These are phyloP conservation scores for Ananas comosus DNA, from an alignment of 176 grass and related monocot species.

Conservation along the genomic window DNA sequence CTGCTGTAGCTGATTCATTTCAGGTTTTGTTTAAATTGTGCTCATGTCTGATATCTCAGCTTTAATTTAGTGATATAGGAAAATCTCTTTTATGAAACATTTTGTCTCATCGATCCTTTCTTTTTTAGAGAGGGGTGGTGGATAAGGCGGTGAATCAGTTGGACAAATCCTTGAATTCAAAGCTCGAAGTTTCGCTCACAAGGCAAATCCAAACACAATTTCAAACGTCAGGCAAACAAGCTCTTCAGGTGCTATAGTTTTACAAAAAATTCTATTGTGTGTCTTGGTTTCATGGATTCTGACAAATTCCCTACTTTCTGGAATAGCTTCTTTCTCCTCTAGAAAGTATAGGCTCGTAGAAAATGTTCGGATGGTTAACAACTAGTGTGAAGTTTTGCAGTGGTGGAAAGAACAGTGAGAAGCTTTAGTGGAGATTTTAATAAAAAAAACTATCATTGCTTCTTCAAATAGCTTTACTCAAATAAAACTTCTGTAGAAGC, in stretches of 20 bases:
- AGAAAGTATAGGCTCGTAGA: no score
- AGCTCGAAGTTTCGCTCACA: slow-evolving; percentile 60
- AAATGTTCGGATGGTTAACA: no score
- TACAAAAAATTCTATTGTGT: neutral
- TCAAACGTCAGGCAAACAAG: slow-evolving; percentile 64
- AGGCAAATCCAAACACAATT: slow-evolving; percentile 91
- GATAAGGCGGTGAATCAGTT: slow-evolving; percentile 84
- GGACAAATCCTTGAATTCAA: slow-evolving; percentile 71
- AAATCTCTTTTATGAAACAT: no score
- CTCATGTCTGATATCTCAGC: slow-evolving; percentile 25
- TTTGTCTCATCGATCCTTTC: slow-evolving; percentile 5
- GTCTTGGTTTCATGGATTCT: neutral
- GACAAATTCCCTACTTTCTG: neutral
- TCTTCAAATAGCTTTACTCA: neutral
- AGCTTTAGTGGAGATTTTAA: no score
- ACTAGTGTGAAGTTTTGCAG: no score
- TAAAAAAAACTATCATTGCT: no score
- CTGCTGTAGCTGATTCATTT: slow-evolving; percentile 71
- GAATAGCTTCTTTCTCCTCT: neutral
- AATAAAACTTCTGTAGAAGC: neutral
- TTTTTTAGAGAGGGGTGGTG: slow-evolving; percentile 63
- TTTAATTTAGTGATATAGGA: neutral
- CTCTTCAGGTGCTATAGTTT: slow-evolving; percentile 45
- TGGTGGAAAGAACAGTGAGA: no score
- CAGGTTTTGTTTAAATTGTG: slow-evolving; percentile 51